These are phyloP conservation scores for Selaginella tamariscina DNA, from an alignment of 75 land plant species.

Conservation along the genomic window DNA sequence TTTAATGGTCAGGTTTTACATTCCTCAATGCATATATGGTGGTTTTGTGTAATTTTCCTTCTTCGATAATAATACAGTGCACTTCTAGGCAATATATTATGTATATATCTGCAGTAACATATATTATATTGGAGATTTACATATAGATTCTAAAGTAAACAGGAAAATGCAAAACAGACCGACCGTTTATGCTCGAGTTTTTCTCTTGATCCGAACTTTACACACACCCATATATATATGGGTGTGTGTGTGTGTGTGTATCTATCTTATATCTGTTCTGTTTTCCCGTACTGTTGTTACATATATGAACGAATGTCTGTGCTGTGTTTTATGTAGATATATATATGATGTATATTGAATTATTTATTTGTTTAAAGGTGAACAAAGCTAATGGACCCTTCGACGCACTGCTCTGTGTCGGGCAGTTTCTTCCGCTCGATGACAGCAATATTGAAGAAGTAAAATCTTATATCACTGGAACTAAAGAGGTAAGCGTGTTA, in stretches of 20 bases:
- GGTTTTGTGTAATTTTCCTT: no score
- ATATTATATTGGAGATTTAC: no score
- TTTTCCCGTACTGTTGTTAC: no score
- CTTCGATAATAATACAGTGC: no score
- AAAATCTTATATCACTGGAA: slow-evolving; percentile 42
- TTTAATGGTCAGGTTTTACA: not conserved
- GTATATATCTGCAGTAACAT: no score
- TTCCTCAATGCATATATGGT: not conserved
- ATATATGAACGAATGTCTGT: no score
- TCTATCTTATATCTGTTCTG: slow-evolving; percentile 4
- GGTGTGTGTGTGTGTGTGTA: not conserved
- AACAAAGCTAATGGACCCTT: slow-evolving; percentile 89
- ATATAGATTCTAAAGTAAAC: no score
- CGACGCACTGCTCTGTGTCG: slow-evolving; percentile 86
- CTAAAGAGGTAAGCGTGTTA: no score
- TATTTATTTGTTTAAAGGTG: slow-evolving; percentile 38
- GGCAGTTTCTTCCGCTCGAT: slow-evolving; percentile 80
- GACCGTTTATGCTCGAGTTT: not conserved
- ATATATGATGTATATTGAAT: not conserved
- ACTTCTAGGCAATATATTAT: no score
- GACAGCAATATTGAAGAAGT: slow-evolving; percentile 43
- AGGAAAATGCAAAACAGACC: no score
- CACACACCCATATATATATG: not conserved
- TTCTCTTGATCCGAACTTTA: not conserved
- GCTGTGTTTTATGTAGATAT: not conserved